These are phyloP conservation scores for Lactifluus echinatus DNA, from an alignment of 768 basidiomycete genomes.

Conservation along the genomic window DNA sequence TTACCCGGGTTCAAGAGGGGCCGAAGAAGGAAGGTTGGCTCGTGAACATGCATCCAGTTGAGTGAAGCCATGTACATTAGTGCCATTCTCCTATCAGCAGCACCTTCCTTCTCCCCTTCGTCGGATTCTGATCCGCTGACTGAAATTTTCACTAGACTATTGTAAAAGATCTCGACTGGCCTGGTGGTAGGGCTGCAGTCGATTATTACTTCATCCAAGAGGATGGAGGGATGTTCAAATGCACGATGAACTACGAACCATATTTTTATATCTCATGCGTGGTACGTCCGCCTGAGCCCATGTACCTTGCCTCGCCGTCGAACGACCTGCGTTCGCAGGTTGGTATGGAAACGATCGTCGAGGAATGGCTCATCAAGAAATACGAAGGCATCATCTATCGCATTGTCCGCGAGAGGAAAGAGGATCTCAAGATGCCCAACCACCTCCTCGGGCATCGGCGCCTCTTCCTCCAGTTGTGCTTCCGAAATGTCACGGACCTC, in stretches of 20 bases:
- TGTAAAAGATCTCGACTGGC: slow-evolving; percentile 76
- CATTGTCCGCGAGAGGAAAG: slow-evolving; percentile 75
- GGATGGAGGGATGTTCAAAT: slow-evolving; percentile 94
- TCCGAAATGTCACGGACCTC: slow-evolving; percentile 90
- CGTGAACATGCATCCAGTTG: slow-evolving; percentile 96
- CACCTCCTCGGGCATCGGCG: slow-evolving; percentile 93
- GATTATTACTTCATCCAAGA: slow-evolving; percentile 98
- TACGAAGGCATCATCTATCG: slow-evolving; percentile 83
- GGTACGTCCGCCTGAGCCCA: slow-evolving; percentile 39
- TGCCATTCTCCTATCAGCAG: neutral
- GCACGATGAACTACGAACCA: slow-evolving; percentile 85
- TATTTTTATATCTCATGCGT: slow-evolving; percentile 93
- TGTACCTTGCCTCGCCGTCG: neutral
- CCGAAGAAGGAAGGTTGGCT: slow-evolving; percentile 80
- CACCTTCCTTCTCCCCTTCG: neutral
- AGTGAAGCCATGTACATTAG: slow-evolving; percentile 26
- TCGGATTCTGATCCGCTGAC: neutral
- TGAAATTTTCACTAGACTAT: slow-evolving; percentile 49
- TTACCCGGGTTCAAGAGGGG: slow-evolving; percentile 74
- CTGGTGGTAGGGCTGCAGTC: slow-evolving; percentile 81
- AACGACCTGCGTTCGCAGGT: slow-evolving; percentile 34
- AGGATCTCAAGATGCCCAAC: slow-evolving; percentile 92
- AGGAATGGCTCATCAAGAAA: slow-evolving; percentile 92
- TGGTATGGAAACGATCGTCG: slow-evolving; percentile 81
- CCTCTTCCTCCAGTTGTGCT: slow-evolving; percentile 80